Evolutionary conservation across 2,329 filamentous ascomycete genomes (phyloP).

Genomic region (Aspergillus ruber): DNA sequence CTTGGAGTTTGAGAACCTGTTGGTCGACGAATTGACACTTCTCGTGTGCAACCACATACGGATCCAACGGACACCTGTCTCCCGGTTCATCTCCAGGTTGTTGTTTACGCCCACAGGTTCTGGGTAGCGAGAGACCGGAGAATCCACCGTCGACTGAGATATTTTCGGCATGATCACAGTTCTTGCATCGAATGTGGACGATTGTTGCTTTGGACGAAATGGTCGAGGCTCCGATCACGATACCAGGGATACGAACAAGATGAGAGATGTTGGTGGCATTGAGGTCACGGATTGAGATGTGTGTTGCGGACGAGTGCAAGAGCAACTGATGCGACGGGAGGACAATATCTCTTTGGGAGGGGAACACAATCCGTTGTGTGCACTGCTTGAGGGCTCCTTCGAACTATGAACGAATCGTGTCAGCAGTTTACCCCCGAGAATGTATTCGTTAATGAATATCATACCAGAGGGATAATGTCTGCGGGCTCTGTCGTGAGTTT

Average conservation of each 20-base stretch:
- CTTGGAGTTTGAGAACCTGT: constrained; percentile 95
- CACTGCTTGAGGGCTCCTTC: constrained; percentile 84
- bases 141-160: constrained; percentile 79
- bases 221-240: constrained; percentile 94
- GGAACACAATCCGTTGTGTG: constrained; percentile 88
- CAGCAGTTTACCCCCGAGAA: neutral
- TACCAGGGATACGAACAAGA: constrained; percentile 93
- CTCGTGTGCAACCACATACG: constrained; percentile 93
- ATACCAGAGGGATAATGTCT: constrained; percentile 83
- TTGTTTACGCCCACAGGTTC: constrained; percentile 63
- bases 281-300: constrained; percentile 88
- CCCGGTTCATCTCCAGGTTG: constrained; percentile 57
- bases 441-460: constrained; percentile 18
- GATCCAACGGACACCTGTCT: constrained; percentile 81
- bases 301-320: constrained; percentile 82
- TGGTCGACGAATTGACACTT: constrained; percentile 93
- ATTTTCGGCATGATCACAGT: constrained; percentile 66
- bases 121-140: constrained; percentile 74
- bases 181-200: constrained; percentile 80
- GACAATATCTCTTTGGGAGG: constrained; percentile 58
- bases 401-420: constrained; percentile 53
- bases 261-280: constrained; percentile 88
- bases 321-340: constrained; percentile 92
- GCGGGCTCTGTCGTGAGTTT: constrained; percentile 81
- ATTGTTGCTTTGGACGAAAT: constrained; percentile 92